A percentile compares a stretch with the other conserved stretches of the same genome.
These are phyloP conservation scores for Groenewaldozyma auringiensis DNA, from an alignment of 1,139 yeast species.

Conservation along the genomic window DNA sequence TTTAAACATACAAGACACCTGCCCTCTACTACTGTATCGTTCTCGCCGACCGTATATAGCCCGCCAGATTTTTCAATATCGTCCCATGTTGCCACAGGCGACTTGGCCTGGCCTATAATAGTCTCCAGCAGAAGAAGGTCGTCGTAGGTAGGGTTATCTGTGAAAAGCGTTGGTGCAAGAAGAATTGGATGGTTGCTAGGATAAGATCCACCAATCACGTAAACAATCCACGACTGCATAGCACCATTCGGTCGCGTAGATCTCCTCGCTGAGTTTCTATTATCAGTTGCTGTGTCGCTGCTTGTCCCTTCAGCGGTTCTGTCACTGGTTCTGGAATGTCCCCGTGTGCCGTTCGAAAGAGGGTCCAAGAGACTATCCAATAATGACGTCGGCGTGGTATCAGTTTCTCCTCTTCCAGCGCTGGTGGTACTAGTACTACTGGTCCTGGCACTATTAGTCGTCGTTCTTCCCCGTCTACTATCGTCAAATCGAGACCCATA, in stretches of 20 bases:
- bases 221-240: conserved; percentile 42
- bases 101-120: conserved; percentile 40
- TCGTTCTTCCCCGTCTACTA: neutral
- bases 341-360: neutral
- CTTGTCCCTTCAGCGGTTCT: neutral
- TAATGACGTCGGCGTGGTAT: neutral
- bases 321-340: neutral
- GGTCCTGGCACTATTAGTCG: too few relatives aligned
- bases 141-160: conserved; percentile 44
- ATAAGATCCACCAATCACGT: conserved; percentile 44
- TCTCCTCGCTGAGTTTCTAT: conserved; percentile 3
- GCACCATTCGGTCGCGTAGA: conserved; percentile 8
- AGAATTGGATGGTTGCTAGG: conserved; percentile 43
- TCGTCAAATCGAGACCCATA: neutral
- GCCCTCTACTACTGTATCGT: conserved; percentile 20
- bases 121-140: conserved; percentile 40
- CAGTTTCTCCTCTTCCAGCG: neutral
- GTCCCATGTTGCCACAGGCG: conserved; percentile 37
- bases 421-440: neutral
- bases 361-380: neutral
- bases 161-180: conserved; percentile 40
- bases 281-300: neutral
- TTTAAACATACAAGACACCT: conserved; percentile 46
- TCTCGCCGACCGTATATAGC: conserved; percentile 18
- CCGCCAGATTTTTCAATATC: conserved; percentile 39